phyloP scores from a whole-genome alignment of 805 yeast genomes.

The Lachancea lanzarotensis region DNA sequence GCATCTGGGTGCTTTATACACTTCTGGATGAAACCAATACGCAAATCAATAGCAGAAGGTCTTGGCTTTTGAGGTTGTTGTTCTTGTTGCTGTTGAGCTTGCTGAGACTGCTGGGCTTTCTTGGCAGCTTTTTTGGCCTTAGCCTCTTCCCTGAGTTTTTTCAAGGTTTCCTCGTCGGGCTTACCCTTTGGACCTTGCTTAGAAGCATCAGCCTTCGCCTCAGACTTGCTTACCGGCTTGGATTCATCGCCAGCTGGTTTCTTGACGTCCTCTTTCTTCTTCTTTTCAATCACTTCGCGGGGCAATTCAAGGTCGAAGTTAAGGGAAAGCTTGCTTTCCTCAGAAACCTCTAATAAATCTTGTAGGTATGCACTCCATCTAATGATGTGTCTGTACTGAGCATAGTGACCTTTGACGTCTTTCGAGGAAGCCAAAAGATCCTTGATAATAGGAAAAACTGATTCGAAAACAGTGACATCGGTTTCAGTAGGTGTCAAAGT shows the following conservation, averaged over 20 bases:
- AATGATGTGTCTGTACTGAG: conserved; percentile 69
- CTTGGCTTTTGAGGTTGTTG: conserved; percentile 52
- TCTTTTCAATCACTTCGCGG: conserved; percentile 60
- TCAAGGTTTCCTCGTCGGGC: conserved; percentile 43
- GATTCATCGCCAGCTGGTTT: conserved; percentile 17
- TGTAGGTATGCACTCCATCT: conserved; percentile 93
- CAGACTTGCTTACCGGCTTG: conserved; percentile 14
- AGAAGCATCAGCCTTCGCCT: conserved; percentile 25
- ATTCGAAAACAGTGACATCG: conserved; percentile 67
- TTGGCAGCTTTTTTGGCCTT: conserved; percentile 54
- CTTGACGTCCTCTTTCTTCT: conserved; percentile 43
- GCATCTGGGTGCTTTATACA: conserved; percentile 98
- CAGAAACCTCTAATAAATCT: conserved; percentile 50
- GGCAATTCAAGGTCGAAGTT: conserved; percentile 61
- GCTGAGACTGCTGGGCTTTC: conserved; percentile 51
- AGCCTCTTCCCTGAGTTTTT: conserved; percentile 44
- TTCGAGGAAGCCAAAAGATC: conserved; percentile 45
- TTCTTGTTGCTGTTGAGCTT: conserved; percentile 29
- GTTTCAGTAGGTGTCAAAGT: conserved; percentile 51
- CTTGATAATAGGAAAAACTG: conserved; percentile 54
- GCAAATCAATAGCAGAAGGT: conserved; percentile 84
- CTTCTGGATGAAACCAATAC: conserved; percentile 95
- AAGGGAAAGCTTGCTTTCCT: conserved; percentile 50
- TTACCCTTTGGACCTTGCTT: conserved; percentile 35
- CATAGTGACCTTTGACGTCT: conserved; percentile 43